Evolutionary conservation across 2,329 filamentous ascomycete genomes (phyloP).

Genomic region (Calonectria crousiana): DNA sequence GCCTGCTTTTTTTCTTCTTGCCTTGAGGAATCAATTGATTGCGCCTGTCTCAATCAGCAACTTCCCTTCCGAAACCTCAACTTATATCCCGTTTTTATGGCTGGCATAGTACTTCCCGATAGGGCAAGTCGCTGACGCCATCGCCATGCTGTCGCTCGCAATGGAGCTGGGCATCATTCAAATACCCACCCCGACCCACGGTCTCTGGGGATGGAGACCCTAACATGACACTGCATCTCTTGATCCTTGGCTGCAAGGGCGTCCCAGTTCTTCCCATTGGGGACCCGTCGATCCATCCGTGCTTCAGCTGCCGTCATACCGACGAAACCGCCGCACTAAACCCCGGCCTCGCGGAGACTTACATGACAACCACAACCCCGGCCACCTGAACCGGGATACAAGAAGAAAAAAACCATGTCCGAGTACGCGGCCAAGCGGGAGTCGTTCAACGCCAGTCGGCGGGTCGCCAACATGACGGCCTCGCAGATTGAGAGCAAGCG

Average conservation of each 20-base stretch:
- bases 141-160: slow-evolving; percentile 31
- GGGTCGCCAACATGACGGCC: slow-evolving; percentile 38
- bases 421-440: slow-evolving; percentile 13
- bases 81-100: neutral
- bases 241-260: neutral
- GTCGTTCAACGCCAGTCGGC: slow-evolving; percentile 29
- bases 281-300: neutral
- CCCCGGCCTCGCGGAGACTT: neutral
- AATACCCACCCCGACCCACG: slow-evolving; percentile 22
- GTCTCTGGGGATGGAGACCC: neutral
- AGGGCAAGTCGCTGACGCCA: slow-evolving; percentile 31
- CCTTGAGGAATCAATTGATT: neutral
- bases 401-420: neutral
- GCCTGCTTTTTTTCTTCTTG: neutral
- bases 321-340: neutral
- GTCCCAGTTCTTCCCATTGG: neutral
- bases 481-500: slow-evolving; percentile 41
- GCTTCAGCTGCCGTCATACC: neutral
- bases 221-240: slow-evolving; percentile 17
- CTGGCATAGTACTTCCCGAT: neutral
- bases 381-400: neutral
- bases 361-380: neutral
- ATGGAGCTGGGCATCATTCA: slow-evolving; percentile 19
- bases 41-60: neutral
- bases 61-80: neutral